These are phyloP conservation scores for Fusarium paranaense DNA, from an alignment of 2,329 filamentous ascomycete genomes.

Conservation along the genomic window DNA sequence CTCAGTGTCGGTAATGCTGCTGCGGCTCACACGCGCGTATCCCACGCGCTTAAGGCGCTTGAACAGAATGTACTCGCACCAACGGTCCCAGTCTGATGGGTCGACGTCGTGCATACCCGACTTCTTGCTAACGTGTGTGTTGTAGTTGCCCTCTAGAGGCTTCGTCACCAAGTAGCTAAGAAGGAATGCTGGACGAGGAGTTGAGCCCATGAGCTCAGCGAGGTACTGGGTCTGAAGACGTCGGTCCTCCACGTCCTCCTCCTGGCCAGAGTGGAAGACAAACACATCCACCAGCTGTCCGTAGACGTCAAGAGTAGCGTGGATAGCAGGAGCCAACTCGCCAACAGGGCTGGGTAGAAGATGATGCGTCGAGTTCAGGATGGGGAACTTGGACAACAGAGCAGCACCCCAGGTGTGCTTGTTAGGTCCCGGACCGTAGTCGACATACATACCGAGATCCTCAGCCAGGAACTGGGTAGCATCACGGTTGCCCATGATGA, in stretches of 20 bases:
- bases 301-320: constrained; percentile 95
- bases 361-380: constrained; percentile 96
- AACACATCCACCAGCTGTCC: constrained; percentile 92
- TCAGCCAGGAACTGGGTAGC: constrained; percentile 95
- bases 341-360: constrained; percentile 93
- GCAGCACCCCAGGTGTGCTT: constrained; percentile 98
- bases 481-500: constrained; percentile 99
- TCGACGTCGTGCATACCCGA: constrained; percentile 98
- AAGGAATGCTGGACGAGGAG: constrained; percentile 82
- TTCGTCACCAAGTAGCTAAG: constrained; percentile 94
- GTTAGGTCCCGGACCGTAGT: constrained; percentile 96
- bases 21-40: constrained; percentile 89
- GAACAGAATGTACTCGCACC: constrained; percentile 99
- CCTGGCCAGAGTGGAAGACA: constrained; percentile 98
- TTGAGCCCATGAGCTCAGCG: constrained; percentile 86
- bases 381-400: constrained; percentile 95
- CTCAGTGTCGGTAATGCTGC: constrained; percentile 96
- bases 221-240: constrained; percentile 89
- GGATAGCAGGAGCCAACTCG: constrained; percentile 94
- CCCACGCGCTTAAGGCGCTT: constrained; percentile 87
- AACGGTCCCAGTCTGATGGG: constrained; percentile 91
- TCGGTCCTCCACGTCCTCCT: constrained; percentile 94
- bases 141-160: constrained; percentile 93
- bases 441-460: constrained; percentile 98
- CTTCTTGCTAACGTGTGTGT: constrained; percentile 87